Base-by-base conservation (phyloP, 306 rosid genomes). In the Vachellia collinsii region DNA sequence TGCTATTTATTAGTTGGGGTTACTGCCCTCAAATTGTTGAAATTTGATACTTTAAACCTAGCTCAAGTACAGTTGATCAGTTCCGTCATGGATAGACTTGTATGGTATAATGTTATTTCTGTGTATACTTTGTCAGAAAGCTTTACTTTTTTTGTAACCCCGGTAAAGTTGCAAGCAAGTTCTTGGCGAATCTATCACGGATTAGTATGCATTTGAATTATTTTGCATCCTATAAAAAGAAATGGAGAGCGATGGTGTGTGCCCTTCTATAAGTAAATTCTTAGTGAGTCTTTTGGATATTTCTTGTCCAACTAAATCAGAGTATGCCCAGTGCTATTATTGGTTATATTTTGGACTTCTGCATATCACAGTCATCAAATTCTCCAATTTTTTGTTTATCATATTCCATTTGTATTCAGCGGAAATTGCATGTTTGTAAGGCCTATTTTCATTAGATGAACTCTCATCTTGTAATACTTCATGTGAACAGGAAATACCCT, bases 401-500 rank as follows among this genome's bases (percentile, higher is more conserved):
- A 10, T 46, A 71, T 71, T 47, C 41, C 20, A 46, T 44, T 12
- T 25, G 29, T 70, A 25, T 46, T 71, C 11, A 47, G 44, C 39
- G 1, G 58, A 23, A 70, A 22, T 46, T 44, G 75, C 44, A 44
- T 44, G 58, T 70, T 70, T 22, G 50, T 37, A 7, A 14, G 76
- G 76, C 23, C 62, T 14, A 25, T 29, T 29, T 9, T 34, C 59
- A 44, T 14, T 72, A 29, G 7, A 34, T 50, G 63, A 72, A 17
- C 16, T 29, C 76, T 72, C 59, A 72, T 50, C 43, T 72, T 72
- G 16, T 36, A 47, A 72, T 25, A 7, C 43, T 29, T 47, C 9
- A 17, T 72, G 62, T 50, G 11, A 48, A 72, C 62, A 48, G 76
- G 76, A 16, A 72, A 72, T 48, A 50, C 9, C 17, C 50, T 48